phyloP scores from a whole-genome alignment of 371 early-diverging fungal species.

The Basidiobolus meristosporus region DNA sequence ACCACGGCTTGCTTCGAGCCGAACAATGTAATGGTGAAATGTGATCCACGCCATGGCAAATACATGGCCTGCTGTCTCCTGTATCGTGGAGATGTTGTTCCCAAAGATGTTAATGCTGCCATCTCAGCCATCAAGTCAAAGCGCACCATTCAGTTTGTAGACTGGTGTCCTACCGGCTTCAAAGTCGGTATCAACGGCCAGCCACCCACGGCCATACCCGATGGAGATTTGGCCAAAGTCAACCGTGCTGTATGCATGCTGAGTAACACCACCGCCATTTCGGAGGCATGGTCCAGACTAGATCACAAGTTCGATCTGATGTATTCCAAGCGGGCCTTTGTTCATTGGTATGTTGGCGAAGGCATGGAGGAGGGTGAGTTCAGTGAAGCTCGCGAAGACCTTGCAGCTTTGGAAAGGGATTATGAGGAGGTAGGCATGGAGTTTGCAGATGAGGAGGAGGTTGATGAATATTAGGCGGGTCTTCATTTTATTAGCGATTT shows the following conservation, averaged over 20 bases:
- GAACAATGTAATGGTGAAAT: conserved; percentile 91
- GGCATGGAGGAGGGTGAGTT: conserved; percentile 98
- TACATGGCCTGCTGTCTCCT: conserved; percentile 91
- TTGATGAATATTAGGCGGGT: conserved; percentile 6
- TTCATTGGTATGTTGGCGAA: conserved; percentile 98
- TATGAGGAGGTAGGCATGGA: conserved; percentile 87
- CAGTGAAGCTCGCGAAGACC: conserved; percentile 98
- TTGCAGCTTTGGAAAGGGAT: conserved; percentile 98
- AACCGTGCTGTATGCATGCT: conserved; percentile 90
- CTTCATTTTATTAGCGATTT: too few species aligned
- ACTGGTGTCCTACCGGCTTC: conserved; percentile 98
- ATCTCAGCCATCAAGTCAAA: conserved; percentile 78
- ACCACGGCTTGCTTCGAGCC: conserved; percentile 87
- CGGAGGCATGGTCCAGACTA: conserved; percentile 89
- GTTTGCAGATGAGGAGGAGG: conserved; percentile 6
- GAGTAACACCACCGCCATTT: conserved; percentile 91
- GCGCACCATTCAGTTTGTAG: conserved; percentile 87
- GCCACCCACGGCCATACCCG: conserved; percentile 76
- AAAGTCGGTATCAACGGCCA: conserved; percentile 92
- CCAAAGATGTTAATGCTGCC: conserved; percentile 73
- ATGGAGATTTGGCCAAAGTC: conserved; percentile 79
- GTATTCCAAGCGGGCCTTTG: conserved; percentile 97
- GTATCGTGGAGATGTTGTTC: conserved; percentile 84
- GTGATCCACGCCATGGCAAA: conserved; percentile 84
- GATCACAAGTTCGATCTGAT: conserved; percentile 92